These are phyloP conservation scores for Selaginella tamariscina DNA, from an alignment of 75 land plant species.

Conservation along the genomic window DNA sequence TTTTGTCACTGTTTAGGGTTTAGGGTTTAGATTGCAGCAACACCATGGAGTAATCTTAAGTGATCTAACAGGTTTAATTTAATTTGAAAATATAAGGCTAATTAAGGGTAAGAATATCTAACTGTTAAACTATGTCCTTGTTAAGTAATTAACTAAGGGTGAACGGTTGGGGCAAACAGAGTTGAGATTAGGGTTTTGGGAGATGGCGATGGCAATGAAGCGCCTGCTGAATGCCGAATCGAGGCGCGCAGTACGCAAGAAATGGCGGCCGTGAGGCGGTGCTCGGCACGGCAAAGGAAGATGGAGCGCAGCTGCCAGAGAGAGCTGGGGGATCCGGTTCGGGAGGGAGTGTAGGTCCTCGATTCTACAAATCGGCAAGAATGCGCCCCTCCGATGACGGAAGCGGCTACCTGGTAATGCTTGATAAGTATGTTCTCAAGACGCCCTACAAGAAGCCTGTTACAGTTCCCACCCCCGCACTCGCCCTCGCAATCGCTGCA, in stretches of 20 bases:
- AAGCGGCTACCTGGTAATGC: slow-evolving; percentile 73
- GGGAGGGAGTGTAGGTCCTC: slow-evolving; percentile 33
- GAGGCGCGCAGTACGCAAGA: background rate
- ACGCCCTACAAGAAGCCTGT: slow-evolving; percentile 72
- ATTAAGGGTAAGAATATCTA: too few species aligned
- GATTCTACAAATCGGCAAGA: slow-evolving; percentile 68
- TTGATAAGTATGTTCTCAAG: slow-evolving; percentile 74
- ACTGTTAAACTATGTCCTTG: too few species aligned
- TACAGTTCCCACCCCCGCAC: slow-evolving; percentile 56
- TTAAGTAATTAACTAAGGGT: too few species aligned
- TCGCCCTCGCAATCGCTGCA: slow-evolving; percentile 83
- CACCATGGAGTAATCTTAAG: too few species aligned
- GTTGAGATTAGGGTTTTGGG: too few species aligned
- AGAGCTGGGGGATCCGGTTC: background rate
- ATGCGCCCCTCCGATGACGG: slow-evolving; percentile 63
- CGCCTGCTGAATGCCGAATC: background rate
- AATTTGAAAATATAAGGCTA: too few species aligned
- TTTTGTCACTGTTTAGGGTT: too few species aligned
- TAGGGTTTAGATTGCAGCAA: too few species aligned
- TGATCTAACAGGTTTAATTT: too few species aligned
- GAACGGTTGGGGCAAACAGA: too few species aligned
- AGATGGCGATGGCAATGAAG: background rate
- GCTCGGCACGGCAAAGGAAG: background rate
- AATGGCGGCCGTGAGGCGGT: background rate
- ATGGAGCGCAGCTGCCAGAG: background rate